Percentiles rank a stretch among this genome's conserved stretches.
These are phyloP conservation scores for Cladophialophora psammophila DNA, from an alignment of 2,329 filamentous ascomycete genomes.

Conservation along the genomic window DNA sequence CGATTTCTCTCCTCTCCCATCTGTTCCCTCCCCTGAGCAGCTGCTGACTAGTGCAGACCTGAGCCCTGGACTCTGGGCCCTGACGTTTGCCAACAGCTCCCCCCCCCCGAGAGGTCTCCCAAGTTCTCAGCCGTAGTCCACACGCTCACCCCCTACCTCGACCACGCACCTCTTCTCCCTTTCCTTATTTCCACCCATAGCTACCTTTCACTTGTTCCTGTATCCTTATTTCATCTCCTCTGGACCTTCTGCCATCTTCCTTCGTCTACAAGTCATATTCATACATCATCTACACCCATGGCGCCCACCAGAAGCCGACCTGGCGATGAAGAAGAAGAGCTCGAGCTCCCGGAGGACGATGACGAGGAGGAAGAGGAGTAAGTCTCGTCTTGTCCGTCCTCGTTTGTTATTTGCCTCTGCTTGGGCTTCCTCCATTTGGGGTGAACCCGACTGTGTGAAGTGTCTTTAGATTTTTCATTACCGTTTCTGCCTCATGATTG, in stretches of 20 bases:
- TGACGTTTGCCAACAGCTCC: conserved; percentile 36
- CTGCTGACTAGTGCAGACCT: conserved; percentile 23
- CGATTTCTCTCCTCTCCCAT: background rate
- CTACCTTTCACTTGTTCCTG: conserved; percentile 36
- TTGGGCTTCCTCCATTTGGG: background rate
- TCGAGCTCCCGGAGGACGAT: conserved; percentile 58
- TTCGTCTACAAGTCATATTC: conserved; percentile 9
- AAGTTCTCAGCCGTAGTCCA: conserved; percentile 26
- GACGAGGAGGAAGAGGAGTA: conserved; percentile 61
- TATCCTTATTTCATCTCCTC: conserved; percentile 30
- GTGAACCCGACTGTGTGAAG: background rate
- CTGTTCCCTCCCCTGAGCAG: conserved; percentile 22
- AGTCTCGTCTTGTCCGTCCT: conserved; percentile 20
- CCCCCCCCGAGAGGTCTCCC: conserved; percentile 27
- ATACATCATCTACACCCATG: conserved; percentile 45
- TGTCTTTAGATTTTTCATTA: background rate
- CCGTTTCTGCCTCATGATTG: background rate
- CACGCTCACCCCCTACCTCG: conserved; percentile 36
- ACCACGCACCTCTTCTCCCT: conserved; percentile 37
- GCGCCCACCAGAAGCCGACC: conserved; percentile 58
- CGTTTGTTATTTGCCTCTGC: background rate
- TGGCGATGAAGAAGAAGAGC: conserved; percentile 57
- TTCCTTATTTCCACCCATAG: conserved; percentile 34
- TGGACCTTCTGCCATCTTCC: background rate
- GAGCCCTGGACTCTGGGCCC: conserved; percentile 27